Conservation (phyloP, 208 protist species). For the Histomonas meleagridis region DNA sequence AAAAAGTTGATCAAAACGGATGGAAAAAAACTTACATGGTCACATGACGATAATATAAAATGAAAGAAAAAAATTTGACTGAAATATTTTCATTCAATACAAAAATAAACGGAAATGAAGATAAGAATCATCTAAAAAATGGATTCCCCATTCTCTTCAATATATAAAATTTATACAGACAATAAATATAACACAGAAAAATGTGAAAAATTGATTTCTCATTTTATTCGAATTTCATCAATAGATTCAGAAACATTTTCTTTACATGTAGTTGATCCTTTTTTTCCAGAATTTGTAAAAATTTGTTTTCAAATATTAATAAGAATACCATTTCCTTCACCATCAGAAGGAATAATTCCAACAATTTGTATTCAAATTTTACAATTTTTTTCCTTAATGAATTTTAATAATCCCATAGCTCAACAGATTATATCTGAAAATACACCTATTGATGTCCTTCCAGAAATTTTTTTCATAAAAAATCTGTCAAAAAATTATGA, state of each 20-base stretch:
- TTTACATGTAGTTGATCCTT: neutral
- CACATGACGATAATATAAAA: too few species aligned
- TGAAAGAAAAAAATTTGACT: too few species aligned
- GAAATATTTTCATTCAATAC: too few species aligned
- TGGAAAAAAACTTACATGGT: too few species aligned
- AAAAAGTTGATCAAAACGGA: too few species aligned
- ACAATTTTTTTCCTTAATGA: neutral
- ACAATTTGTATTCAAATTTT: neutral
- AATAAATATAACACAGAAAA: too few species aligned
- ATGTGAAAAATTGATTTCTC: too few species aligned
- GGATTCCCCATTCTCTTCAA: too few species aligned
- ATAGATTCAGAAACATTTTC: neutral
- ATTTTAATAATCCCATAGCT: neutral
- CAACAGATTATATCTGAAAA: neutral
- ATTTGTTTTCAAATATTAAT: neutral
- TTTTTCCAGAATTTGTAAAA: neutral
- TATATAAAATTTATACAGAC: too few species aligned
- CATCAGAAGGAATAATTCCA: neutral
- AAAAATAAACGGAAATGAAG: too few species aligned
- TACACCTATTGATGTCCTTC: neutral
- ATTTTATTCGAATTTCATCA: neutral
- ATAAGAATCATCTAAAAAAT: too few species aligned
- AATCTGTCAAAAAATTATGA: neutral
- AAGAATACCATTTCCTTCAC: neutral
- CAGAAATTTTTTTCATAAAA: constrained; percentile 15